Conservation (phyloP, 345 rosid species). For the Eutrema yunnanense region DNA sequence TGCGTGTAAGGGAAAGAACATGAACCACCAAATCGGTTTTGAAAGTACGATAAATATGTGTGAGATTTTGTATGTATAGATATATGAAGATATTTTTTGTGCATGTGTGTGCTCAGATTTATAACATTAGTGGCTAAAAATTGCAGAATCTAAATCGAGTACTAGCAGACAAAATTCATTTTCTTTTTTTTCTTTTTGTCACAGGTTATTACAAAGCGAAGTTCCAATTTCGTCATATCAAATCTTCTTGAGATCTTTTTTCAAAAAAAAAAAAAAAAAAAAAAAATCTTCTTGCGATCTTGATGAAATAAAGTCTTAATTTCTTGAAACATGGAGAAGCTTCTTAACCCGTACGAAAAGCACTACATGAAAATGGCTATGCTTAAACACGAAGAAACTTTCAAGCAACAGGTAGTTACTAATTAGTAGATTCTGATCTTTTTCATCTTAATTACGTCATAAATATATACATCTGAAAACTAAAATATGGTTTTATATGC, state of each 20-base stretch:
- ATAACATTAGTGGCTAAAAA: constrained; percentile 26
- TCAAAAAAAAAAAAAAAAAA: too few relatives aligned
- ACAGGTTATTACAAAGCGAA: constrained; percentile 4
- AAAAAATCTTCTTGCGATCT: constrained; percentile 12
- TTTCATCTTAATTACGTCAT: neutral
- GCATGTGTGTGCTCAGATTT: constrained; percentile 20
- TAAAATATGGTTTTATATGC: neutral
- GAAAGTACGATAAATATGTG: constrained; percentile 12
- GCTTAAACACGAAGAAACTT: constrained; percentile 92
- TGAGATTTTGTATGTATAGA: constrained; percentile 16
- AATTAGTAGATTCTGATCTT: neutral
- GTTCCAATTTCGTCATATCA: constrained; percentile 15
- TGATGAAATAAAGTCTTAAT: constrained; percentile 19
- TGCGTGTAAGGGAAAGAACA: constrained; percentile 28
- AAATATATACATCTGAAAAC: neutral
- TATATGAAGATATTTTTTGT: constrained; percentile 29
- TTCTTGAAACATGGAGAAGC: constrained; percentile 63
- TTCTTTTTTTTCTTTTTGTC: neutral
- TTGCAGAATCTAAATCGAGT: constrained; percentile 27
- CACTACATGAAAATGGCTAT: constrained; percentile 91
- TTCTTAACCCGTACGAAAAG: constrained; percentile 61
- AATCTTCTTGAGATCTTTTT: constrained; percentile 12
- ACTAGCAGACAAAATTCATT: constrained; percentile 10
- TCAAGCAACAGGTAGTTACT: constrained; percentile 73
- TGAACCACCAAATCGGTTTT: constrained; percentile 17